Evolutionary conservation across 768 basidiomycete species (phyloP).

Genomic region (Psilocybe subaeruginosa): DNA sequence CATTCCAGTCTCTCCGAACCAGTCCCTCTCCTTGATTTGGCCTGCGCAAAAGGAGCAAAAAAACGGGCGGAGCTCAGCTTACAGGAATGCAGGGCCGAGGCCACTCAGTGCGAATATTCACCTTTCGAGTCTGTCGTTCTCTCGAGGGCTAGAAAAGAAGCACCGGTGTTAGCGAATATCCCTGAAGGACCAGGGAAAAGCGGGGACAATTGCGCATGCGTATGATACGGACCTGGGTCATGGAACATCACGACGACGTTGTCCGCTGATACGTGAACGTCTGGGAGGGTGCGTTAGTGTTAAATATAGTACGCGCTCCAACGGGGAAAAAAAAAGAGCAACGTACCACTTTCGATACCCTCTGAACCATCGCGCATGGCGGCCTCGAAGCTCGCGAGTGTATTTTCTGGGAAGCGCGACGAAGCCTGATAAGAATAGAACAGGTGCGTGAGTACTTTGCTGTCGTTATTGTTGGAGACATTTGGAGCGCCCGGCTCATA

Average conservation of each 20-base stretch:
- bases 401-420: slow-evolving; percentile 89
- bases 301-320: slow-evolving; percentile 45
- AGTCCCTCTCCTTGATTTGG: slow-evolving; percentile 68
- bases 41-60: slow-evolving; percentile 41
- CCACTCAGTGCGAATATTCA: slow-evolving; percentile 20
- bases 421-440: slow-evolving; percentile 62
- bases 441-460: neutral
- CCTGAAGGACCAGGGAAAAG: slow-evolving; percentile 8
- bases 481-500: neutral
- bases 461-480: neutral
- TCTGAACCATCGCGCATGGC: slow-evolving; percentile 96
- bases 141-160: slow-evolving; percentile 50
- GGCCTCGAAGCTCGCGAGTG: slow-evolving; percentile 91
- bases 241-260: slow-evolving; percentile 94
- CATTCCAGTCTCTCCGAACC: slow-evolving; percentile 74
- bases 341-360: slow-evolving; percentile 96
- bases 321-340: slow-evolving; percentile 13
- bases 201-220: slow-evolving; percentile 11
- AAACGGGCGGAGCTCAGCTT: slow-evolving; percentile 13
- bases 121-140: slow-evolving; percentile 85
- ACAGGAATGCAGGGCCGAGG: neutral
- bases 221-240: slow-evolving; percentile 65
- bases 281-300: slow-evolving; percentile 59
- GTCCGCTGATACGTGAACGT: slow-evolving; percentile 93
- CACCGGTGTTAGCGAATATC: slow-evolving; percentile 22